Percentiles rank a stretch among this genome's conserved stretches.
Evolutionary conservation across 805 yeast species (phyloP).

Genomic region (Brettanomyces anomalus): DNA sequence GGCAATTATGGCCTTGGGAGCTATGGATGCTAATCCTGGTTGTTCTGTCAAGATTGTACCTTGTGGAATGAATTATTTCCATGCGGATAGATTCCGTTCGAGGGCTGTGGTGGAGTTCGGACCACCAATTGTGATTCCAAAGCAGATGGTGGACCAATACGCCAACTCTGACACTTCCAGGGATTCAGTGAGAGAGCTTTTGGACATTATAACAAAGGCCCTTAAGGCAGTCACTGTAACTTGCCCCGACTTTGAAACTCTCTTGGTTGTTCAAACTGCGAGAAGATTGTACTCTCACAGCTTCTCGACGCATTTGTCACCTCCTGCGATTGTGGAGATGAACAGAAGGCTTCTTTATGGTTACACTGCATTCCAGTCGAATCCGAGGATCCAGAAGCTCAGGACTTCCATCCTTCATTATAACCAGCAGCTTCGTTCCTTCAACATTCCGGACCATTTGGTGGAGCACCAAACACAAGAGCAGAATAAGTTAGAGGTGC

Average conservation of each 20-base stretch:
- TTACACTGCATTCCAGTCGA: slow-evolving; percentile 62
- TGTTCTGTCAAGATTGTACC: slow-evolving; percentile 85
- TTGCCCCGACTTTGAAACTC: slow-evolving; percentile 81
- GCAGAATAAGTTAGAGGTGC: slow-evolving; percentile 16
- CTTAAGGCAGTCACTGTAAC: slow-evolving; percentile 80
- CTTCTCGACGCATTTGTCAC: slow-evolving; percentile 59
- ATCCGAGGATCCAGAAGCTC: slow-evolving; percentile 54
- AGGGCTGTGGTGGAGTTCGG: slow-evolving; percentile 96
- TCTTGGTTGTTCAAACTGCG: slow-evolving; percentile 86
- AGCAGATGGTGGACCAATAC: slow-evolving; percentile 57
- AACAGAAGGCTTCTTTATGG: slow-evolving; percentile 82
- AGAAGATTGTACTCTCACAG: slow-evolving; percentile 80
- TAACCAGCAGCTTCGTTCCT: slow-evolving; percentile 45
- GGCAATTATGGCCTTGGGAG: slow-evolving; percentile 96
- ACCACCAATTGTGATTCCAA: slow-evolving; percentile 62
- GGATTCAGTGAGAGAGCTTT: slow-evolving; percentile 63
- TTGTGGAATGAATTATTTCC: slow-evolving; percentile 96
- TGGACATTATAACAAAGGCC: slow-evolving; percentile 64
- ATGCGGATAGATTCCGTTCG: slow-evolving; percentile 89
- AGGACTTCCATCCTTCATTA: slow-evolving; percentile 59
- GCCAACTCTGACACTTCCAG: slow-evolving; percentile 48
- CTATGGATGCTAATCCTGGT: slow-evolving; percentile 69
- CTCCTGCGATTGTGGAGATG: slow-evolving; percentile 82
- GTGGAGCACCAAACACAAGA: slow-evolving; percentile 36
- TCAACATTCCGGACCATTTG: slow-evolving; percentile 47